A percentile compares a stretch with the other conserved stretches of the same genome.
Conservation (phyloP, 768 basidiomycete species). For the Boletellus ananiceps region DNA sequence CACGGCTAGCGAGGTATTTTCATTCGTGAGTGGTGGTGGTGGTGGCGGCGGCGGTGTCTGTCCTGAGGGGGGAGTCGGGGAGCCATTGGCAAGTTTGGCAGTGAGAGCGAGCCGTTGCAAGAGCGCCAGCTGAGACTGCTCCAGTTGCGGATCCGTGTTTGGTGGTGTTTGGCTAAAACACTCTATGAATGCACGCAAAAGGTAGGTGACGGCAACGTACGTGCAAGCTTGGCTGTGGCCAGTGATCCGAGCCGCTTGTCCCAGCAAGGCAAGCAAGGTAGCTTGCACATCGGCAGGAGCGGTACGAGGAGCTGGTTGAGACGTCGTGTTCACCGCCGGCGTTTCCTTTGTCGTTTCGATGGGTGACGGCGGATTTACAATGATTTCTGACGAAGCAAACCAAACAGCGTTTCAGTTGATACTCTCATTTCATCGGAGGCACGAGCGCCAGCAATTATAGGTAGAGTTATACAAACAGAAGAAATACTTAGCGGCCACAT, state of each 20-base stretch:
- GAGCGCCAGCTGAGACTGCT: conserved; percentile 59
- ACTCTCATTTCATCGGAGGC: conserved; percentile 51
- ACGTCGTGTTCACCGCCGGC: conserved; percentile 24
- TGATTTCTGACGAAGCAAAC: conserved; percentile 56
- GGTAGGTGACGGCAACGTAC: conserved; percentile 32
- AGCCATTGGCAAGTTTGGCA: conserved; percentile 40
- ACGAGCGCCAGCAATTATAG: conserved; percentile 41
- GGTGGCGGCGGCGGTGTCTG: conserved; percentile 23
- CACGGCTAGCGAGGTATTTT: background rate
- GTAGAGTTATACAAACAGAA: conserved; percentile 63
- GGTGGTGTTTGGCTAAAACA: conserved; percentile 55
- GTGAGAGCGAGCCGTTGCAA: conserved; percentile 74
- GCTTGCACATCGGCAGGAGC: conserved; percentile 46
- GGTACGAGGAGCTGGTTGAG: conserved; percentile 26
- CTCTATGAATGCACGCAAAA: conserved; percentile 2
- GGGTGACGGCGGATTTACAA: conserved; percentile 34
- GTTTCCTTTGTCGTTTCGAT: conserved; percentile 32
- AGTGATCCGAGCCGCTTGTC: conserved; percentile 56
- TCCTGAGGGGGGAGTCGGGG: conserved; percentile 19
- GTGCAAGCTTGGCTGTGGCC: conserved; percentile 23
- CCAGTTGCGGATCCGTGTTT: conserved; percentile 48
- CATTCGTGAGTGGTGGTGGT: conserved; percentile 22
- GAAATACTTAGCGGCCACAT: conserved; percentile 81
- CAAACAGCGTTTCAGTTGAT: conserved; percentile 56
- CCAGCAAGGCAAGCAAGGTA: conserved; percentile 63